phyloP scores from a whole-genome alignment of 2,329 filamentous ascomycete genomes.

The Pestalotiopsis sp. region DNA sequence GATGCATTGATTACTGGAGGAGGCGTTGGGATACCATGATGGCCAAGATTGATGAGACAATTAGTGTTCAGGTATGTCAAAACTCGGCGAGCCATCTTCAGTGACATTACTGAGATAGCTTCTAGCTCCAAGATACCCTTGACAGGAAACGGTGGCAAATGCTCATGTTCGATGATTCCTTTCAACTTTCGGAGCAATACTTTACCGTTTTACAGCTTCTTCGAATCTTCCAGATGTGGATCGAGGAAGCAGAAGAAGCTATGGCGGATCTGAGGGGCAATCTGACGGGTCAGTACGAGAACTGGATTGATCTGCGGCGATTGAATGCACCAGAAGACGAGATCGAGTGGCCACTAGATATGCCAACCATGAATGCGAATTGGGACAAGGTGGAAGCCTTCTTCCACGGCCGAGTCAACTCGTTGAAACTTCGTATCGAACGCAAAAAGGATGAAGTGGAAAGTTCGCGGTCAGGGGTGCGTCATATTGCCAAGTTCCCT shows the following conservation, averaged over 20 bases:
- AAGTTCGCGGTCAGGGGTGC: conserved; percentile 18
- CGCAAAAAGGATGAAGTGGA: conserved; percentile 18
- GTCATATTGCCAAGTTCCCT: neutral
- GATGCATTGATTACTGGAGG: conserved; percentile 14
- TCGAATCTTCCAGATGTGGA: conserved; percentile 19
- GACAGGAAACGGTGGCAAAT: conserved; percentile 16
- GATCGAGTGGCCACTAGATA: conserved; percentile 13
- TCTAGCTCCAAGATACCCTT: conserved; percentile 11
- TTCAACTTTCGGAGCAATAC: conserved; percentile 20
- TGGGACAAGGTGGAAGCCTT: conserved; percentile 5
- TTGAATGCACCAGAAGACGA: conserved; percentile 9
- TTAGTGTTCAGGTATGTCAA: conserved; percentile 17
- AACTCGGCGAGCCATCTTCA: neutral
- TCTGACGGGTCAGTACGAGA: conserved; percentile 12
- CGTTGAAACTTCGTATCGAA: conserved; percentile 15
- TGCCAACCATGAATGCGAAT: conserved; percentile 7
- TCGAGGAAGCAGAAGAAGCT: conserved; percentile 14
- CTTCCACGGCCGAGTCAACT: conserved; percentile 9
- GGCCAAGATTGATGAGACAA: conserved; percentile 16
- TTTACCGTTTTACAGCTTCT: conserved; percentile 19
- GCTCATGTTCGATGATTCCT: conserved; percentile 19
- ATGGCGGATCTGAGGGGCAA: conserved; percentile 12
- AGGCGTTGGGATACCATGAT: conserved; percentile 18
- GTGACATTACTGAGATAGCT: neutral
- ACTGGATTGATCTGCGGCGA: conserved; percentile 9